phyloP scores from a whole-genome alignment of 23 red algal species.

The Chondrus crispus region DNA sequence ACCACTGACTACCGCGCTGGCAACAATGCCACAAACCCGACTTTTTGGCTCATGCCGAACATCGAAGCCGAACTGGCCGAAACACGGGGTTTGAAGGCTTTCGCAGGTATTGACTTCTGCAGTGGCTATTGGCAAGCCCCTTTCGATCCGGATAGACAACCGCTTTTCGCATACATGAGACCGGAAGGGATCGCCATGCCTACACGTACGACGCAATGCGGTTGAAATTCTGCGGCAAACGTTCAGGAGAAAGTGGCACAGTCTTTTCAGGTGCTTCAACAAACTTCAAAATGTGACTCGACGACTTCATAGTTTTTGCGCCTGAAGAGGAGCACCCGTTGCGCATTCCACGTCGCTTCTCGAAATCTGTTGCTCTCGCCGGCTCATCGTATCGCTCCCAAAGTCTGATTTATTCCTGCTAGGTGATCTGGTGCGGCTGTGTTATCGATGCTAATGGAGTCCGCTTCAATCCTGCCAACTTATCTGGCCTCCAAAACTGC shows the following conservation, averaged over 20 bases:
- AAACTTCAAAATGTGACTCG: not conserved
- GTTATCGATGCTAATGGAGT: not conserved
- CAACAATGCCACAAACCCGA: not conserved
- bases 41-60: not conserved
- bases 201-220: not conserved
- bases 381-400: not conserved
- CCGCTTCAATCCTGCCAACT: not conserved
- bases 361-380: not conserved
- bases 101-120: not conserved
- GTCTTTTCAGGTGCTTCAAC: not conserved
- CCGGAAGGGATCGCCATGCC: not conserved
- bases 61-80: not conserved
- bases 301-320: not conserved
- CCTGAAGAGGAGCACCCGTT: not conserved
- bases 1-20: not conserved
- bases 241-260: not conserved
- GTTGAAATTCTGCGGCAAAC: not conserved
- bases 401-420: not conserved
- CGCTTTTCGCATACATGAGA: not conserved
- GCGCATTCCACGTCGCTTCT: not conserved
- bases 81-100: not conserved
- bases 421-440: not conserved
- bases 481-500: conserved; percentile 3
- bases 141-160: not conserved
- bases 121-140: not conserved